Percentiles rank a stretch among this genome's conserved stretches.
These are phyloP conservation scores for Penicillium sp. DNA, from an alignment of 2,329 filamentous ascomycete species.

Conservation along the genomic window DNA sequence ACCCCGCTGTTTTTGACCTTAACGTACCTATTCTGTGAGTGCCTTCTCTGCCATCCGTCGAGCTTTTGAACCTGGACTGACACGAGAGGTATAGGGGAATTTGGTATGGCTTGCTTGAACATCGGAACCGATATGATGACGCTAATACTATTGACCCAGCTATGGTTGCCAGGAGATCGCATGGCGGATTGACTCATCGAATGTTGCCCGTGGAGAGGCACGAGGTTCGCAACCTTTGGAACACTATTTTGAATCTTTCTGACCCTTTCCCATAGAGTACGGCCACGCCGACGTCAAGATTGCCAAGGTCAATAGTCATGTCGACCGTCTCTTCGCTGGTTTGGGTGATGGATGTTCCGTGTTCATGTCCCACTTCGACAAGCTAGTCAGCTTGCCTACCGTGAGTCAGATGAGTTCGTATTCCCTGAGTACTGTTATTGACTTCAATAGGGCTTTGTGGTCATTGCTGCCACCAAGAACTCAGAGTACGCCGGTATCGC, in stretches of 20 bases:
- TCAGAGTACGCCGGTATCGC: slow-evolving; percentile 72
- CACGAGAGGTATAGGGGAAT: slow-evolving; percentile 12
- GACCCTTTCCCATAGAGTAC: slow-evolving; percentile 53
- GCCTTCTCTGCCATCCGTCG: slow-evolving; percentile 63
- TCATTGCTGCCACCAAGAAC: slow-evolving; percentile 73
- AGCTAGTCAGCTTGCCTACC: slow-evolving; percentile 69
- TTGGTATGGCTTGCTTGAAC: slow-evolving; percentile 13
- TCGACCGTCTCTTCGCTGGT: slow-evolving; percentile 76
- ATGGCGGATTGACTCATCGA: slow-evolving; percentile 63
- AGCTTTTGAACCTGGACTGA: slow-evolving; percentile 51
- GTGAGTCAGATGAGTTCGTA: slow-evolving; percentile 2
- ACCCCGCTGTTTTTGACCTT: slow-evolving; percentile 66
- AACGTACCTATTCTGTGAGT: slow-evolving; percentile 59
- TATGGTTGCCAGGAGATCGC: slow-evolving; percentile 70
- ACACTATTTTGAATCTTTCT: background rate
- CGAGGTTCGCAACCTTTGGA: slow-evolving; percentile 32
- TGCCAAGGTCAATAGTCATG: slow-evolving; percentile 57
- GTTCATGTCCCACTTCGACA: slow-evolving; percentile 90
- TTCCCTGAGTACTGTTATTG: background rate
- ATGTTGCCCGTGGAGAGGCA: slow-evolving; percentile 66
- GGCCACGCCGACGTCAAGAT: slow-evolving; percentile 68
- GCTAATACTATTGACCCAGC: slow-evolving; percentile 48
- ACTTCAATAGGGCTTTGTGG: slow-evolving; percentile 59
- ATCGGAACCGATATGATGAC: slow-evolving; percentile 27
- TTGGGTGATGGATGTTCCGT: slow-evolving; percentile 69